These are phyloP conservation scores for Pleurotus eryngii DNA, from an alignment of 768 basidiomycete species.

Conservation along the genomic window DNA sequence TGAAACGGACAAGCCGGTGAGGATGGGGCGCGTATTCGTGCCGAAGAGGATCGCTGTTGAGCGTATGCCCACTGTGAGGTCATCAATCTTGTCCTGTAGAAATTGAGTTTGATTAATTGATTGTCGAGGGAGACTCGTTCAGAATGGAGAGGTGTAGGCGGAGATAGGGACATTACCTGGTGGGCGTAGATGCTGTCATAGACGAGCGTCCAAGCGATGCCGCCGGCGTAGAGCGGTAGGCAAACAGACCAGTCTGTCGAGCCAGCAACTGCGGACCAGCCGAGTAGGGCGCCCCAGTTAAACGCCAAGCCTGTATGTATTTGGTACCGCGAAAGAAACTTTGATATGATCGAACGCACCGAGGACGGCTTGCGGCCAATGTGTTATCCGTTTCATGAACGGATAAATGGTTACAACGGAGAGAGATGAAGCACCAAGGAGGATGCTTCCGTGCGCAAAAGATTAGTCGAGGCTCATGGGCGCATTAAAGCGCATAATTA, in stretches of 20 bases:
- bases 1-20: constrained; percentile 68
- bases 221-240: constrained; percentile 85
- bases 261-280: constrained; percentile 93
- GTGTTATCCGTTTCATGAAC: constrained; percentile 93
- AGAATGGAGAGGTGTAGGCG: constrained; percentile 7
- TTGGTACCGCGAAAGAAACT: background rate
- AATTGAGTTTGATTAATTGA: no score
- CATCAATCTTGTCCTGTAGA: constrained; percentile 85
- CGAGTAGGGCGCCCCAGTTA: constrained; percentile 95
- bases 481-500: constrained; percentile 26
- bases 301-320: constrained; percentile 74
- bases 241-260: constrained; percentile 78
- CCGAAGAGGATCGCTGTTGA: constrained; percentile 95
- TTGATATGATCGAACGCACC: constrained; percentile 41
- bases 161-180: constrained; percentile 49
- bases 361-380: constrained; percentile 96
- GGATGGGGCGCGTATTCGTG: constrained; percentile 67
- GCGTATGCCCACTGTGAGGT: constrained; percentile 81
- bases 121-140: background rate
- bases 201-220: constrained; percentile 90
- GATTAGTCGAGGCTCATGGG: no score
- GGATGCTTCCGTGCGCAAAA: constrained; percentile 51
- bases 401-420: constrained; percentile 89
- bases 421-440: constrained; percentile 88
- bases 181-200: constrained; percentile 99